Percentiles rank a stretch among this genome's conserved stretches.
phyloP scores from a whole-genome alignment of 2,329 filamentous ascomycete genomes.

The Diatrype stigma region DNA sequence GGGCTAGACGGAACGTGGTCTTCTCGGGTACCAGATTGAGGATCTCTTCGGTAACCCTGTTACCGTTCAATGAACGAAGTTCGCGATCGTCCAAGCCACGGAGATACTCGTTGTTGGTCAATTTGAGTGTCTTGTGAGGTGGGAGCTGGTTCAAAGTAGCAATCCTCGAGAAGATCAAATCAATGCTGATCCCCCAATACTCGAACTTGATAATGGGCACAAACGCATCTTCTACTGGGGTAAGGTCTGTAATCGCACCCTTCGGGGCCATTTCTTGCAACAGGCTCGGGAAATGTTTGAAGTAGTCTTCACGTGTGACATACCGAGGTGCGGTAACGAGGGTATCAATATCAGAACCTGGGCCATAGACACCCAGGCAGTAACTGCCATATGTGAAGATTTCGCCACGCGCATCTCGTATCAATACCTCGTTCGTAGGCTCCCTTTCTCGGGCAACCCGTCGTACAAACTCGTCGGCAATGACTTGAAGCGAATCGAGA shows the following conservation, averaged over 20 bases:
- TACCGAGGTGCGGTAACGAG: slow-evolving; percentile 89
- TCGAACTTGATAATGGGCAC: slow-evolving; percentile 98
- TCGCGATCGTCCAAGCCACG: slow-evolving; percentile 84
- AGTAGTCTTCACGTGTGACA: slow-evolving; percentile 86
- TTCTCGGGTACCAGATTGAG: slow-evolving; percentile 82
- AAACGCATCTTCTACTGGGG: slow-evolving; percentile 82
- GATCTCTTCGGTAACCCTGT: slow-evolving; percentile 90
- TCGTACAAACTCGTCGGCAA: slow-evolving; percentile 83
- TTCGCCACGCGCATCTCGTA: slow-evolving; percentile 83
- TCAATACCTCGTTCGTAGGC: slow-evolving; percentile 66
- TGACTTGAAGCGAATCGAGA: slow-evolving; percentile 69
- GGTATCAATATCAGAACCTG: slow-evolving; percentile 96
- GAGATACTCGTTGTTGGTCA: slow-evolving; percentile 80
- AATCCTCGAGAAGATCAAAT: slow-evolving; percentile 83
- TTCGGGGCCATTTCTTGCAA: slow-evolving; percentile 71
- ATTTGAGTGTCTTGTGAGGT: slow-evolving; percentile 60
- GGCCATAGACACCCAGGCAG: slow-evolving; percentile 87
- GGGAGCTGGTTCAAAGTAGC: slow-evolving; percentile 67
- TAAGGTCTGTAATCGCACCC: slow-evolving; percentile 79
- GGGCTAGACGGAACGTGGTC: slow-evolving; percentile 81
- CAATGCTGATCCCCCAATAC: slow-evolving; percentile 85
- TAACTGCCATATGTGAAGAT: slow-evolving; percentile 97
- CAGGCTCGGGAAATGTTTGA: slow-evolving; percentile 77
- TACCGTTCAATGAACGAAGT: slow-evolving; percentile 87
- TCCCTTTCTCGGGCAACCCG: slow-evolving; percentile 71